phyloP scores from a whole-genome alignment of 2,329 filamentous ascomycete genomes.

The Arthrobotrys musiformis region DNA sequence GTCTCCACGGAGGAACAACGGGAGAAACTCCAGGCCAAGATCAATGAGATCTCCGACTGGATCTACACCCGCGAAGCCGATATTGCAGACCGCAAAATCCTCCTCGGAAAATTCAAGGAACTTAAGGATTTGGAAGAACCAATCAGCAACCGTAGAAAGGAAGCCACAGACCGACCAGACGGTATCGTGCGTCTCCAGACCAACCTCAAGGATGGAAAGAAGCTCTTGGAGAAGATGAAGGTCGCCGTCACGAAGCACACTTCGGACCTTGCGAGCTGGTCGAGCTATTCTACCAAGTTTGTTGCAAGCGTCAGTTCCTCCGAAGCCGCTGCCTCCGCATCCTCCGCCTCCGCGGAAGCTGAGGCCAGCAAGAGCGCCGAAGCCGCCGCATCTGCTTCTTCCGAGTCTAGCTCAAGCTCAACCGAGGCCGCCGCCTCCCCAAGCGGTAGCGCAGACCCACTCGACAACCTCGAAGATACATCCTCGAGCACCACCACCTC shows the following conservation, averaged over 20 bases:
- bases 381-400: too few species aligned
- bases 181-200: constrained; percentile 75
- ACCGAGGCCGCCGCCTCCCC: too few species aligned
- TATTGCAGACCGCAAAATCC: constrained; percentile 77
- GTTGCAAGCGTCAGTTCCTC: constrained; percentile 49
- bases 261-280: constrained; percentile 28
- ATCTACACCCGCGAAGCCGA: constrained; percentile 81
- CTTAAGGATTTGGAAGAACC: constrained; percentile 82
- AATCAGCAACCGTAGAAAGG: constrained; percentile 78
- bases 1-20: constrained; percentile 77
- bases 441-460: constrained; percentile 25
- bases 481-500: constrained; percentile 61
- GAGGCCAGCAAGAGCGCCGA: constrained; percentile 32
- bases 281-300: constrained; percentile 42
- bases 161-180: constrained; percentile 76
- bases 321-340: constrained; percentile 38
- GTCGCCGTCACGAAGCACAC: constrained; percentile 65
- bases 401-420: too few species aligned
- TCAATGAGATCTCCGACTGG: constrained; percentile 82
- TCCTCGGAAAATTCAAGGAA: constrained; percentile 79
- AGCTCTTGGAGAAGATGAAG: constrained; percentile 71
- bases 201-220: constrained; percentile 75
- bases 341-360: background rate
- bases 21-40: constrained; percentile 73
- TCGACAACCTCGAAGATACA: constrained; percentile 28